Evolutionary conservation across 805 yeast species (phyloP).

Genomic region (Kurtzmaniella fragi): DNA sequence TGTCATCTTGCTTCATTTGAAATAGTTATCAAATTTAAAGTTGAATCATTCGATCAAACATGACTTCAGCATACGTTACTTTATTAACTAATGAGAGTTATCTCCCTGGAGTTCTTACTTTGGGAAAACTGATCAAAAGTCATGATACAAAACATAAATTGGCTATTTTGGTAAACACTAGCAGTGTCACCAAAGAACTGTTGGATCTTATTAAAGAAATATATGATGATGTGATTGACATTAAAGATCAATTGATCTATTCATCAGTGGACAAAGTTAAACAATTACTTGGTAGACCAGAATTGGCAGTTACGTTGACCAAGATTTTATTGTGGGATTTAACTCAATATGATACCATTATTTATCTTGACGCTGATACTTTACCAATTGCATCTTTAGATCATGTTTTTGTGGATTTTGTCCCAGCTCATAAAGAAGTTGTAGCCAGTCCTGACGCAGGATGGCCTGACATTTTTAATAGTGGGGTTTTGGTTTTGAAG

Average conservation of each 20-base stretch:
- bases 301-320: constrained; percentile 21
- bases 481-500: constrained; percentile 21
- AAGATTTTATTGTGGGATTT: constrained; percentile 23
- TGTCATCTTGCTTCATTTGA: neutral
- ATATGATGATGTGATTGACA: constrained; percentile 23
- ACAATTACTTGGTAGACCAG: constrained; percentile 19
- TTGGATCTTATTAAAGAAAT: constrained; percentile 13
- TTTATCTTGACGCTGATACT: constrained; percentile 25
- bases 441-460: constrained; percentile 27
- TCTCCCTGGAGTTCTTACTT: constrained; percentile 21
- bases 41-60: neutral
- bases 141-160: constrained; percentile 13
- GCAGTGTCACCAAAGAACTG: constrained; percentile 11
- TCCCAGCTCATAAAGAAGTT: constrained; percentile 7
- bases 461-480: constrained; percentile 29
- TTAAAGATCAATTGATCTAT: constrained; percentile 12
- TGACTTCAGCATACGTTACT: constrained; percentile 18
- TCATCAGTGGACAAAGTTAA: constrained; percentile 16
- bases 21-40: neutral
- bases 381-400: constrained; percentile 19
- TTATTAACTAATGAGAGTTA: constrained; percentile 21
- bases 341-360: constrained; percentile 15
- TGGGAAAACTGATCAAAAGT: constrained; percentile 16
- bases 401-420: constrained; percentile 15
- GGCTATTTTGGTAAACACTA: constrained; percentile 14